Base-by-base conservation (phyloP, 202 grass and related monocot species). In the Brachypodium distachyon region DNA sequence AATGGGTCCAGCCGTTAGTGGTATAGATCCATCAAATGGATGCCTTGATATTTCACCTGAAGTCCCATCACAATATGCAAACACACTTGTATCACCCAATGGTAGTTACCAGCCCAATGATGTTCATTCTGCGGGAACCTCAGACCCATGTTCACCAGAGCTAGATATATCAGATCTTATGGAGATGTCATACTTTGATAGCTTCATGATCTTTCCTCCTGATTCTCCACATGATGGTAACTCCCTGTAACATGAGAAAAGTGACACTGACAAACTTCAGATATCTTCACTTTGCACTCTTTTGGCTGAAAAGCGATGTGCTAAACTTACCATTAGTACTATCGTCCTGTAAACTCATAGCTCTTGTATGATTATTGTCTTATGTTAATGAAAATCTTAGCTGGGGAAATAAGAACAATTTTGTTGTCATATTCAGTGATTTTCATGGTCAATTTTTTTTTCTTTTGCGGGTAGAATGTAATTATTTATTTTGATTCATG, bases 151-250 rank as follows among this genome's bases (percentile, higher is more conserved):
- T 37, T 73, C 51, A 73, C 33, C 37, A 38, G 79, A 87, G 40
- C 44, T 58, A 48, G 47, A 46, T 48, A 9, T 40, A 34, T 78
- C 26, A 44, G 85, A 87, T 79, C 80, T 79, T 44, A 38, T 87
- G 34, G 85, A 83, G 43, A 83, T 87, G 85, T 61, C 85, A 77
- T 83, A 87, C 52, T 83, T 76, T 7, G 85, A 87, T 78, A 76
- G 38, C 59, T 68, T 83, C 59, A 67, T 87, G 69, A 87, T 87
- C 36, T 40, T 74, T 79, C 61, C 61, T 53, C 67, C 85, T 67
- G 27, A 50, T 61, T 78, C 40, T 44, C 59, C 80, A n/a, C 43
- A 61, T 78, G 79, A 40, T 39, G 39, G 19, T 78, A 58, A 56
- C 52, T 74, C 57, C 42, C 53, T 87, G 22, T 77, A 56, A 44